Percentiles rank a stretch among this genome's conserved stretches.
Evolutionary conservation across 2,329 filamentous ascomycete genomes (phyloP).

Genomic region (Aspergillus caelatus): DNA sequence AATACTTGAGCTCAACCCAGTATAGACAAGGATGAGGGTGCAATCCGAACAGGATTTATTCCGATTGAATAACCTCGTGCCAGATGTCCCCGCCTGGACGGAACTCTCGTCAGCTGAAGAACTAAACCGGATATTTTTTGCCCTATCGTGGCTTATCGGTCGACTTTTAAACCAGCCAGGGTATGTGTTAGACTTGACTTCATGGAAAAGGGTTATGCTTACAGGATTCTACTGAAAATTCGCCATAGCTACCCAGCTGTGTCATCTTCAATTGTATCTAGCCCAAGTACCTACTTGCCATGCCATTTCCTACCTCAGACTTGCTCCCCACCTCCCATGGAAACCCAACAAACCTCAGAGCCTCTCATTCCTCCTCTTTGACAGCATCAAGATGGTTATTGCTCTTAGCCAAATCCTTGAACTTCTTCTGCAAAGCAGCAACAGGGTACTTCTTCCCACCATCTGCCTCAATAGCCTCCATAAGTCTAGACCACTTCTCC

Average conservation of each 20-base stretch:
- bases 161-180: not conserved
- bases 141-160: not conserved
- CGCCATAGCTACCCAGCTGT: not conserved
- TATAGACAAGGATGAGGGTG: not conserved
- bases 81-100: not conserved
- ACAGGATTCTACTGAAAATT: not conserved
- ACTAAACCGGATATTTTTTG: not conserved
- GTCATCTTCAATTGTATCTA: not conserved
- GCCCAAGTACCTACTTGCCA: not conserved
- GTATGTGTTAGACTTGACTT: not conserved
- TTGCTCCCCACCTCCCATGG: not conserved
- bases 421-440: constrained; percentile 41
- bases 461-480: constrained; percentile 32
- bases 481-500: constrained; percentile 44
- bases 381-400: not conserved
- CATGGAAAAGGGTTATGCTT: not conserved
- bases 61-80: not conserved
- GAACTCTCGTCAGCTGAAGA: constrained; percentile 6
- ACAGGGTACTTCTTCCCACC: constrained; percentile 38
- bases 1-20: not conserved
- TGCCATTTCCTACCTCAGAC: too few relatives aligned
- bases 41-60: not conserved
- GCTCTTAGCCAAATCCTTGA: constrained; percentile 42
- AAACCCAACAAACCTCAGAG: not conserved
- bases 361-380: not conserved